Base-by-base conservation (phyloP, 257 asterid species). In the Cinchona pubescens region DNA sequence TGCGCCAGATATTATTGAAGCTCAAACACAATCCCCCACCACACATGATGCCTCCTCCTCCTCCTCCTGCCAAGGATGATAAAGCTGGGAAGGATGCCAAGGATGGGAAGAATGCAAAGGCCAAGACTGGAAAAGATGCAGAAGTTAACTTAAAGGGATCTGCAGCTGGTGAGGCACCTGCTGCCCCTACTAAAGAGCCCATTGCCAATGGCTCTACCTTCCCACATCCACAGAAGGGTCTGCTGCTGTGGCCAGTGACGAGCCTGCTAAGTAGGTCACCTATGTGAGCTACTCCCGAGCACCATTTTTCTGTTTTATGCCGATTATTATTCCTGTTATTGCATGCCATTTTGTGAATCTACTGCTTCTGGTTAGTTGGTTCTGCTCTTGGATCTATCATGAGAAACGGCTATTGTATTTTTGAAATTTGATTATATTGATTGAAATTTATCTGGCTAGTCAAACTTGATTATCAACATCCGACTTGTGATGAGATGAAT, bases 11-110 rank as follows among this genome's bases (percentile, higher is more conserved):
- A 71, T 78, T 94, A 76, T 87, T 92, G 89, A 94, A 89, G 89
- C 95, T 94, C 80, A 94, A 94, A 89, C 98, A 90, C 88, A 92
- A 84, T 18, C 96, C 97, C 74, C 98, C 98, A 27, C 79, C 96
- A 45, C 96, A 92, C 86, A 94, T 94, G 98, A 16, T 94, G 30
- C 96, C 98, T n/a, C 97, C 97, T 69, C 91, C 96, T 42, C 92
- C 97, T 25, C 46, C 82, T 60, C 79, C 96, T 73, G 86, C 78
- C 40, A 72, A 72, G 74, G 78, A 72, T 56, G 78, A 66, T 29
- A 78, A 78, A 56, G 67, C 89, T n/a, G 87, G 90, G 37, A 86
- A 87, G 85, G 94, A 89, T 23, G 85, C 76, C 61, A 90, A 90
- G 74, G 90, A 77, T 63, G 83, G 71, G 9, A 91, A 93, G 83